Evolutionary conservation across 2,329 filamentous ascomycete species (phyloP).

Genomic region (Neopestalotiopsis sp.): DNA sequence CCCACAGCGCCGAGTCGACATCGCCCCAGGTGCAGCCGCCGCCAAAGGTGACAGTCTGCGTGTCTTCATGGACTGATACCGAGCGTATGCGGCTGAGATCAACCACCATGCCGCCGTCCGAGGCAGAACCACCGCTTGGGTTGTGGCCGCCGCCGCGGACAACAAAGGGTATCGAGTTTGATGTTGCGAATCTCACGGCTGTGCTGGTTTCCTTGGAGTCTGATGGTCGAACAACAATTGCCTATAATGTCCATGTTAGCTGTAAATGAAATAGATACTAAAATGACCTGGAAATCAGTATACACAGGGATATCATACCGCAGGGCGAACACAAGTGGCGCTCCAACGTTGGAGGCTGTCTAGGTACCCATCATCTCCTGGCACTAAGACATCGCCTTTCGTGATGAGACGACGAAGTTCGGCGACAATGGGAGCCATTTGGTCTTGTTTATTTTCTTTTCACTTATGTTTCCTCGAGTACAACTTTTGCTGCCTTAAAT

Average conservation of each 20-base stretch:
- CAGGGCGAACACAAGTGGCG: slow-evolving; percentile 42
- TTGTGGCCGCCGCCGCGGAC: slow-evolving; percentile 64
- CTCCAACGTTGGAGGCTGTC: slow-evolving; percentile 45
- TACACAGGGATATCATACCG: slow-evolving; percentile 23
- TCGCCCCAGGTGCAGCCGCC: slow-evolving; percentile 61
- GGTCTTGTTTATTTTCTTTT: not conserved
- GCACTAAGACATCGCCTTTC: slow-evolving; percentile 37
- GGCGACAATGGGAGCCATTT: slow-evolving; percentile 10
- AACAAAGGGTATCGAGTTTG: slow-evolving; percentile 53
- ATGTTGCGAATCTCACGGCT: slow-evolving; percentile 49
- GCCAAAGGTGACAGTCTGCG: slow-evolving; percentile 52
- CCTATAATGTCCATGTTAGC: slow-evolving; percentile 34
- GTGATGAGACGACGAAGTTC: slow-evolving; percentile 16
- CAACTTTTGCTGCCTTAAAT: too few species aligned
- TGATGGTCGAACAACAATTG: slow-evolving; percentile 49
- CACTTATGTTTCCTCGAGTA: too few species aligned
- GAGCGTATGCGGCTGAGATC: slow-evolving; percentile 57
- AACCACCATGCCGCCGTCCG: slow-evolving; percentile 59
- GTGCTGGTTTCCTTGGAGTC: slow-evolving; percentile 39
- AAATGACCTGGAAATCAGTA: not conserved
- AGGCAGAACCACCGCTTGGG: slow-evolving; percentile 56
- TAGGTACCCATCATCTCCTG: slow-evolving; percentile 39
- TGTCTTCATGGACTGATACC: slow-evolving; percentile 52
- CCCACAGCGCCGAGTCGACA: slow-evolving; percentile 56
- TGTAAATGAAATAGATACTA: too few species aligned